A percentile compares a stretch with the other conserved stretches of the same genome.
These are phyloP conservation scores for Candida neerlandica DNA, from an alignment of 1,139 yeast species.

Conservation along the genomic window DNA sequence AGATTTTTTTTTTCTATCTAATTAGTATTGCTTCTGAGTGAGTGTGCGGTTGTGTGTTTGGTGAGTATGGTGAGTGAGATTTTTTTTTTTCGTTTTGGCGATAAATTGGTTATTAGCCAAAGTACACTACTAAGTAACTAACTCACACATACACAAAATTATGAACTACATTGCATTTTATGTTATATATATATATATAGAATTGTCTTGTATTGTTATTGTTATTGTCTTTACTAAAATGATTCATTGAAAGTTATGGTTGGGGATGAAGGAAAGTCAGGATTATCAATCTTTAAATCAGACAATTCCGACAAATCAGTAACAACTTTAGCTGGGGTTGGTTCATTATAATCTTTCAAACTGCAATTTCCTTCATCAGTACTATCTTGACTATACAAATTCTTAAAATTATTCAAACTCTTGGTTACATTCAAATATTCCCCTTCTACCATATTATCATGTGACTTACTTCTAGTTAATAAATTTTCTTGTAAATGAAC, in stretches of 20 bases:
- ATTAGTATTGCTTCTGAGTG: too few relatives aligned
- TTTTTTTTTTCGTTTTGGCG: background rate
- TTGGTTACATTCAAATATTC: conserved; percentile 22
- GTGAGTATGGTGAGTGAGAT: too few relatives aligned
- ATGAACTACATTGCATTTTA: too few relatives aligned
- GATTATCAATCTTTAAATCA: conserved; percentile 33
- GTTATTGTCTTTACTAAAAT: conserved; percentile 15
- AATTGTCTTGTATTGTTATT: background rate
- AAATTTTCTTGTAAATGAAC: conserved; percentile 47
- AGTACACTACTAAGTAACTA: background rate
- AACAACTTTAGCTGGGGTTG: conserved; percentile 36
- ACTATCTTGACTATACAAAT: conserved; percentile 18
- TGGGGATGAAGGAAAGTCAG: conserved; percentile 32
- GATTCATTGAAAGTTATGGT: conserved; percentile 45
- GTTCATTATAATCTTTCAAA: conserved; percentile 35
- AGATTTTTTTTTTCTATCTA: background rate
- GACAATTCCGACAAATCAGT: conserved; percentile 31
- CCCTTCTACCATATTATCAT: conserved; percentile 27
- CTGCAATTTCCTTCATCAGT: conserved; percentile 17
- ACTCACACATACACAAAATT: too few relatives aligned
- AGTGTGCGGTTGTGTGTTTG: too few relatives aligned
- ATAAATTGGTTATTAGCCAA: background rate
- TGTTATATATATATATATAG: background rate
- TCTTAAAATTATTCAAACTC: conserved; percentile 30
- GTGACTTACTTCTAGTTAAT: conserved; percentile 40